phyloP scores from a whole-genome alignment of 768 basidiomycete genomes.

The Lentinus brumalis region DNA sequence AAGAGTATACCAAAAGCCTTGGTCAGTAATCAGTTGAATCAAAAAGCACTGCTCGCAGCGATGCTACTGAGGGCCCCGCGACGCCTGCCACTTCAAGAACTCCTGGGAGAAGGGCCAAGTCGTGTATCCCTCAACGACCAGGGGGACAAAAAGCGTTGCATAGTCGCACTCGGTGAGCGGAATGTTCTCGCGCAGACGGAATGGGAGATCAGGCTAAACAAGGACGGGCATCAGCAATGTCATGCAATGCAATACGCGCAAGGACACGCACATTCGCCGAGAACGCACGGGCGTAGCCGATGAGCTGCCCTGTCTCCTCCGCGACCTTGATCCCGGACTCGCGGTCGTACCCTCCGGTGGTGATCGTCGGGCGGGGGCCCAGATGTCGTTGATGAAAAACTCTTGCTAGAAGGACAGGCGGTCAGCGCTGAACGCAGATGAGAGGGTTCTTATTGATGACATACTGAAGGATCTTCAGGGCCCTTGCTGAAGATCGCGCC shows the following conservation, averaged over 20 bases:
- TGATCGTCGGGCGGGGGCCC: constrained; percentile 26
- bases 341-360: constrained; percentile 26
- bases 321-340: constrained; percentile 23
- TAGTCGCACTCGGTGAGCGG: constrained; percentile 37
- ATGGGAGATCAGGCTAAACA: constrained; percentile 45
- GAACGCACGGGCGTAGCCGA: constrained; percentile 31
- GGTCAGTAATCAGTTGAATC: no score
- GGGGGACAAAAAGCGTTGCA: constrained; percentile 42
- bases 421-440: no score
- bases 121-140: constrained; percentile 33
- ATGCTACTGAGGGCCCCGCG: no score
- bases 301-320: constrained; percentile 25
- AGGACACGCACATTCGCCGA: constrained; percentile 31
- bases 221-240: no score
- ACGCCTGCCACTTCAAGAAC: constrained; percentile 3
- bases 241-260: no score
- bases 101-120: constrained; percentile 23
- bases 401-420: not conserved
- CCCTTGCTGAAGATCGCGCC: constrained; percentile 9
- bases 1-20: no score
- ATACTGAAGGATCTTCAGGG: not conserved
- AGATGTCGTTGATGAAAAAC: constrained; percentile 23
- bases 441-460: not conserved
- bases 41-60: no score
- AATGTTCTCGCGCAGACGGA: constrained; percentile 37